Evolutionary conservation across 2,329 filamentous ascomycete genomes (phyloP).

Genomic region (Sarocladiaceae sp.): DNA sequence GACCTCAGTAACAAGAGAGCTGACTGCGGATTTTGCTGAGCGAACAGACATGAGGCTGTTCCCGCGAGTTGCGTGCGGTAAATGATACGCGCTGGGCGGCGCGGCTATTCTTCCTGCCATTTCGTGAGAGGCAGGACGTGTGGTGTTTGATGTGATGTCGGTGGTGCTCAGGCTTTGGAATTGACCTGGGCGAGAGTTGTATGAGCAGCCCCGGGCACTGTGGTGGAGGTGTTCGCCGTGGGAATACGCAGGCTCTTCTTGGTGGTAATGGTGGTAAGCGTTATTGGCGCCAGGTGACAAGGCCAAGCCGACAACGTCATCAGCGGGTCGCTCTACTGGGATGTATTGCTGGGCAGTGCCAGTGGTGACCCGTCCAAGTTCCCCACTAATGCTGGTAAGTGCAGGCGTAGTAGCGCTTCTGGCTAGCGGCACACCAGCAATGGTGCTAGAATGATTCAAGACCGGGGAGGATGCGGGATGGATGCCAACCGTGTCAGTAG

Average conservation of each 20-base stretch:
- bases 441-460: slow-evolving; percentile 9
- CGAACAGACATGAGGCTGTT: slow-evolving; percentile 49
- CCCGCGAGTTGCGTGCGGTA: slow-evolving; percentile 22
- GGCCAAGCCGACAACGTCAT: slow-evolving; percentile 10
- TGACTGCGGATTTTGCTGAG: slow-evolving; percentile 46
- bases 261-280: slow-evolving; percentile 7
- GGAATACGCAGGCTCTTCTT: not conserved
- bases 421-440: slow-evolving; percentile 7
- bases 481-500: slow-evolving; percentile 5
- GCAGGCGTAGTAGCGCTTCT: not conserved
- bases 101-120: slow-evolving; percentile 10
- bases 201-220: not conserved
- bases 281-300: slow-evolving; percentile 5
- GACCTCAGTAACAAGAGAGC: slow-evolving; percentile 48
- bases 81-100: slow-evolving; percentile 19
- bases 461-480: slow-evolving; percentile 7
- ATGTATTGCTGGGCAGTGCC: not conserved
- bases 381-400: not conserved
- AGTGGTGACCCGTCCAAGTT: slow-evolving; percentile 7
- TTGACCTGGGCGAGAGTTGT: slow-evolving; percentile 2
- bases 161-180: not conserved
- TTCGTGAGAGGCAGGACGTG: slow-evolving; percentile 6
- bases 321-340: slow-evolving; percentile 5
- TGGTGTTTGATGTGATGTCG: slow-evolving; percentile 10
- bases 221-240: not conserved